Percentiles rank a stretch among this genome's conserved stretches.
Evolutionary conservation across 1,139 yeast species (phyloP).

Genomic region (Arxiozyma slooffiae): DNA sequence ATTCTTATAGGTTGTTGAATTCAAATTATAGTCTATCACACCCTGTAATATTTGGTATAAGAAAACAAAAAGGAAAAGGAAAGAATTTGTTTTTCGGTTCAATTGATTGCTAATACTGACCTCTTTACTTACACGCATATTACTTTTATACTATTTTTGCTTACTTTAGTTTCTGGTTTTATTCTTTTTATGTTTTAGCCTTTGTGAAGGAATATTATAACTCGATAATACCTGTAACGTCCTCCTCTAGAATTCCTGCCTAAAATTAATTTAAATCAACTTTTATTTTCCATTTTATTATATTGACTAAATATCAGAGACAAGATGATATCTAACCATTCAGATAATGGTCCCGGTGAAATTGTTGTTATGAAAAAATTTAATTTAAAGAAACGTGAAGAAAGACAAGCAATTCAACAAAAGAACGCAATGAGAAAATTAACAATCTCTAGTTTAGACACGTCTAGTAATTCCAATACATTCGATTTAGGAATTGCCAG

Average conservation of each 20-base stretch:
- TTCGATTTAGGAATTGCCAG: constrained; percentile 24
- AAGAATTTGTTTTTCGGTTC: not conserved
- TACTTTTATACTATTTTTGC: not conserved
- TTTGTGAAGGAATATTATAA: not conserved
- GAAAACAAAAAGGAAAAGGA: not conserved
- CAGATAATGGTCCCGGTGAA: not conserved
- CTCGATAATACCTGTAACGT: not conserved
- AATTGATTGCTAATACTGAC: not conserved
- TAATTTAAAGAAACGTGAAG: constrained; percentile 1
- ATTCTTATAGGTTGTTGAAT: not conserved
- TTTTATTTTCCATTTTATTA: too few species aligned
- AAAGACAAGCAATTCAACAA: not conserved
- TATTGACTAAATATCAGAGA: not conserved
- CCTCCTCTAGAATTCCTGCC: not conserved
- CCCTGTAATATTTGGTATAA: not conserved
- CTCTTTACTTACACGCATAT: not conserved
- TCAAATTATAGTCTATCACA: not conserved
- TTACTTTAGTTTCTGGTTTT: not conserved
- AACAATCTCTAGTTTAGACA: constrained; percentile 3
- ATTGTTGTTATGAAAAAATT: constrained; percentile 1
- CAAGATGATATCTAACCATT: not conserved
- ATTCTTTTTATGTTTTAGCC: not conserved
- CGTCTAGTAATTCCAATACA: constrained; percentile 9
- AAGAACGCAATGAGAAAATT: not conserved
- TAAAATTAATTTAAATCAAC: too few species aligned